These are phyloP conservation scores for Ephemerocybe angulata DNA, from an alignment of 768 basidiomycete genomes.

Conservation along the genomic window DNA sequence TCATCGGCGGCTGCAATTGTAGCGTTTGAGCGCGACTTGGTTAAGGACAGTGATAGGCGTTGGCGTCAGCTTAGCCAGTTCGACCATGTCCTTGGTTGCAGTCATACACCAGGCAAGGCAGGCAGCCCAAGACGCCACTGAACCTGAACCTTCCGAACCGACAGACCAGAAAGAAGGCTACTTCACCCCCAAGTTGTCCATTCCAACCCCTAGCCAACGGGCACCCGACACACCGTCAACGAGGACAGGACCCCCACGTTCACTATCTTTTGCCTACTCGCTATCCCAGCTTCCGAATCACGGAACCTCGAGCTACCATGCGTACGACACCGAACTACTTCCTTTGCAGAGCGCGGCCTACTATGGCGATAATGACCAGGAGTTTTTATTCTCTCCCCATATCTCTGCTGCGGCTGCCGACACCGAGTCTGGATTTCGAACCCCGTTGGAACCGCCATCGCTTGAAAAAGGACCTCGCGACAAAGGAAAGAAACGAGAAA, in stretches of 20 bases:
- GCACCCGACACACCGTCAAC: slow-evolving; percentile 56
- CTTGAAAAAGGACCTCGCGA: not conserved
- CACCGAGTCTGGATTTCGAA: not conserved
- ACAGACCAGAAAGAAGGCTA: too few species aligned
- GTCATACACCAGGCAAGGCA: slow-evolving; percentile 17
- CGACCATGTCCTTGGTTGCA: slow-evolving; percentile 25
- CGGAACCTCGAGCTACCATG: slow-evolving; percentile 20
- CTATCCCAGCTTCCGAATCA: slow-evolving; percentile 38
- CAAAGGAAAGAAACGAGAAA: not conserved
- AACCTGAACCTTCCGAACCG: too few species aligned
- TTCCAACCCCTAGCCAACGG: too few species aligned
- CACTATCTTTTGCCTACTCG: slow-evolving; percentile 63
- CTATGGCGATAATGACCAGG: not conserved
- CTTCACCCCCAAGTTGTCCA: too few species aligned
- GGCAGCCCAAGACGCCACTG: too few species aligned
- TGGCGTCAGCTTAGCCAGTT: too few species aligned
- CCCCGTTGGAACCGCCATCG: not conserved
- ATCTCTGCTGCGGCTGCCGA: not conserved
- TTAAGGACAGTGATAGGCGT: too few species aligned
- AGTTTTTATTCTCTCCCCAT: not conserved
- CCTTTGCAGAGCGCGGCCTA: not conserved
- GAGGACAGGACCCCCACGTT: slow-evolving; percentile 72
- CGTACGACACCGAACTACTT: not conserved
- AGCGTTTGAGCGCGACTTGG: too few species aligned
- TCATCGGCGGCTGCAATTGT: slow-evolving; percentile 2